Evolutionary conservation across 805 yeast genomes (phyloP), one percentile per base, ranked within the genome.

Genomic region (Clavispora phyllophila): DNA sequence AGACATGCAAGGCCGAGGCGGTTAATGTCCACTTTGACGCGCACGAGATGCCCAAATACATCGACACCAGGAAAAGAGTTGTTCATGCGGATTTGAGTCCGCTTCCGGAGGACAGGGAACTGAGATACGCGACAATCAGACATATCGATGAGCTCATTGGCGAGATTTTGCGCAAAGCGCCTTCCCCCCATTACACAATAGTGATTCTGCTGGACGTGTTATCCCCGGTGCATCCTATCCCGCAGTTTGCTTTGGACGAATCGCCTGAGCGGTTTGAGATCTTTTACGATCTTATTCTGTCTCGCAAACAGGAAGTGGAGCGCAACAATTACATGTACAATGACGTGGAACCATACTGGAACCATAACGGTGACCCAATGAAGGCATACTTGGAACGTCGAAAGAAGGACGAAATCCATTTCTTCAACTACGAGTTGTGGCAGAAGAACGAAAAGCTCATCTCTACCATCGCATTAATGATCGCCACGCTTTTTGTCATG

Each of bases 101-200:
- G n/a, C 63, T 86, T 18, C 61, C 65, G 0, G 43, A 41, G 7
- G 57, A 57, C 4, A 50, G 40, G 12, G 56, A 43, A 5, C 56
- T 54, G 27, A 50, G 66, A 9, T 44, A 45, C 7, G 50, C 50
- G 15, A 65, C 64, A 1, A 55, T 79, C 25, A 50, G 58, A 12
- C 55, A 63, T 23, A 66, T 73, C 37, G 81, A 76, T 49, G 74
- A 70, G 36, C 62, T 68, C 36, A 52, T 87, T 9, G 68, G 84
- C 40, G 69, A 70, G 15, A 70, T 85, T 4, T 47, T 85, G n/a
- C 74, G 85, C 28, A 79, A 77, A 42, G 60, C 85, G 10, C 96
- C 96, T 1, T 72, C 90, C 0, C 96, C 96, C 0, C 76, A 78
- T 46, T 75, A 73, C 42, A 68, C 88, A 2, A 63, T 89, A 2